Evolutionary conservation across 23 red algal species (phyloP).

Genomic region (Gracilariopsis chorda): DNA sequence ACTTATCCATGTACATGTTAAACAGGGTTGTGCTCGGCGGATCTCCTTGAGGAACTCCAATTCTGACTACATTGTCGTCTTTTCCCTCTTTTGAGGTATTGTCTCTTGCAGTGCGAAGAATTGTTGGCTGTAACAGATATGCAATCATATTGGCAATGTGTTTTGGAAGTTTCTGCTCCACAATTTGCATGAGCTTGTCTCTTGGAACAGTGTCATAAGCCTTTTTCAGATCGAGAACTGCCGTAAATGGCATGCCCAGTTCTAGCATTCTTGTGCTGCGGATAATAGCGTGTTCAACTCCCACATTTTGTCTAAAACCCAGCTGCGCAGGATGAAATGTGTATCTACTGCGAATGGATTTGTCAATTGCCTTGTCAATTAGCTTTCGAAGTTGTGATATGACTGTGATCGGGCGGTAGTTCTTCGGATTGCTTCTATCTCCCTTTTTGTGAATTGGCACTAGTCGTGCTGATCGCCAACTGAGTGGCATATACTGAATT

Average conservation of each 20-base stretch:
- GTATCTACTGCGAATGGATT: not conserved
- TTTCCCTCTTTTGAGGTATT: not conserved
- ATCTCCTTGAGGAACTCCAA: conserved; percentile 1
- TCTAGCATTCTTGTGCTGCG: not conserved
- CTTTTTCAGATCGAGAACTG: not conserved
- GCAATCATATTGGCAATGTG: not conserved
- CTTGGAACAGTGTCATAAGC: not conserved
- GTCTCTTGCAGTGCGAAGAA: not conserved
- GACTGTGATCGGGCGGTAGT: conserved; percentile 4
- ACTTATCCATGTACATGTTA: not conserved
- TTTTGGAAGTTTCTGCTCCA: not conserved
- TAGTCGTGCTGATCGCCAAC: not conserved
- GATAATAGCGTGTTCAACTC: not conserved
- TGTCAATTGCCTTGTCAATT: not conserved
- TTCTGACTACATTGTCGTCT: not conserved
- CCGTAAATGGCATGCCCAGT: not conserved
- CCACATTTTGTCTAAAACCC: not conserved
- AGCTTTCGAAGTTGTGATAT: not conserved
- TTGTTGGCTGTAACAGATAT: not conserved
- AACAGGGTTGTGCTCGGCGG: not conserved
- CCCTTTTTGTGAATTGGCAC: conserved; percentile 3
- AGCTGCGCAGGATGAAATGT: conserved; percentile 9
- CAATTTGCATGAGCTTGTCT: not conserved
- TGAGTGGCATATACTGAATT: not conserved
- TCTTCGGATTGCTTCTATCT: not conserved